These are phyloP conservation scores for Rhodotorula sp. DNA, from an alignment of 1,284 basidiomycete genomes.

Conservation along the genomic window DNA sequence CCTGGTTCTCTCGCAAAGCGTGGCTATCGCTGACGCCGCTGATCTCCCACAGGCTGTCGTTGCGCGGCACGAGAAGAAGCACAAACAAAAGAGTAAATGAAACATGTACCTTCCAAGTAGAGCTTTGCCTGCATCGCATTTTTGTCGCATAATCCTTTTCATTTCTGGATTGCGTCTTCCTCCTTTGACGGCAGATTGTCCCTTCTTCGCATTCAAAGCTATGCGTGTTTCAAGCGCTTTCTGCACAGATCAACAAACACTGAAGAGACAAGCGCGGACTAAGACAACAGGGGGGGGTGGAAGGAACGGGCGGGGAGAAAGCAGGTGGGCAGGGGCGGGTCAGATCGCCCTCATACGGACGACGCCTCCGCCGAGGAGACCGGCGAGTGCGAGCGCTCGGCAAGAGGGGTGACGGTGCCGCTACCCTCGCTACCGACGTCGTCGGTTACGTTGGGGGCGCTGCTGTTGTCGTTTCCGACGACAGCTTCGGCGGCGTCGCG, in stretches of 20 bases:
- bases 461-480: background rate
- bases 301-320: no score
- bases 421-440: background rate
- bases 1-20: accelerated
- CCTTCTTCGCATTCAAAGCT: no score
- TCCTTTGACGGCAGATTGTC: no score
- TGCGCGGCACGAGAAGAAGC: slow-evolving; percentile 22
- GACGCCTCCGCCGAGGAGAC: no score
- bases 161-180: background rate
- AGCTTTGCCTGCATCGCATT: background rate
- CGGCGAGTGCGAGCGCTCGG: no score
- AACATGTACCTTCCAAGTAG: background rate
- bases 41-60: slow-evolving; percentile 9
- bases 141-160: background rate
- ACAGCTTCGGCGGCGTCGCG: background rate
- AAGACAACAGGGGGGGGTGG: no score
- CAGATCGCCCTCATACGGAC: no score
- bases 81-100: slow-evolving; percentile 11
- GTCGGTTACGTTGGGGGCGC: background rate
- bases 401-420: no score
- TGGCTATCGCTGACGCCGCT: background rate
- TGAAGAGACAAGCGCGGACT: no score
- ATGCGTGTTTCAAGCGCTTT: no score
- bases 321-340: no score
- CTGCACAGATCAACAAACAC: no score